phyloP scores from a whole-genome alignment of 306 rosid species.

The Clitoria ternatea region DNA sequence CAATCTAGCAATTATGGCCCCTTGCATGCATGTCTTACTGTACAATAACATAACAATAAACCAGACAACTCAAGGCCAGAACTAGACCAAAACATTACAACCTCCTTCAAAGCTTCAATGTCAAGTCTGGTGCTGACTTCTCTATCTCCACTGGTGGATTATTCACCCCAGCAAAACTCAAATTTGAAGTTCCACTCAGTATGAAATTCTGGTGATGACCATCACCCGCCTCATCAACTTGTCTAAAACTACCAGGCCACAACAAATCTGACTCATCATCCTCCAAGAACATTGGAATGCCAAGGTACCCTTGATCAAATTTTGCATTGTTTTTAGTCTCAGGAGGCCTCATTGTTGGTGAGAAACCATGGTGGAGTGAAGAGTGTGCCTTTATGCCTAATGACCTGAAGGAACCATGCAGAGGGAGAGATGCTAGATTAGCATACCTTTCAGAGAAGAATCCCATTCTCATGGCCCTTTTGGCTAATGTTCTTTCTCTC shows the following conservation, averaged over 20 bases:
- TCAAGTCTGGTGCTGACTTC: conserved; percentile 68
- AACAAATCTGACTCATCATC: conserved; percentile 63
- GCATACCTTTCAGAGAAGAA: conserved; percentile 66
- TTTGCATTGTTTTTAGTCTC: conserved; percentile 45
- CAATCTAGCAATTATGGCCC: conserved; percentile 37
- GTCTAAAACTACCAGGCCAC: conserved; percentile 94
- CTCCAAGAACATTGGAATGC: conserved; percentile 64
- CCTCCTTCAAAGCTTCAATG: conserved; percentile 65
- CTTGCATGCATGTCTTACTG: conserved; percentile 40
- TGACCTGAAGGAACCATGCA: conserved; percentile 70
- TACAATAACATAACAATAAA: conserved; percentile 44
- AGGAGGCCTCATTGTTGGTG: conserved; percentile 45
- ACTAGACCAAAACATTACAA: conserved; percentile 14
- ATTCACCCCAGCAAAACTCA: conserved; percentile 50
- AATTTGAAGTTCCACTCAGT: conserved; percentile 42
- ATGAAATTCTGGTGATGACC: conserved; percentile 47
- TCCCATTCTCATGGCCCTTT: conserved; percentile 83
- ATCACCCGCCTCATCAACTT: conserved; percentile 33
- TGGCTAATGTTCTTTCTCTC: conserved; percentile 78
- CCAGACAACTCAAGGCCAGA: conserved; percentile 29
- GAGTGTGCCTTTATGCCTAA: conserved; percentile 88
- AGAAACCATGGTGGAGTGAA: conserved; percentile 55
- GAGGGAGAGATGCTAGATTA: conserved; percentile 68
- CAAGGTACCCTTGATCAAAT: conserved; percentile 54
- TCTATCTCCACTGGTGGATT: conserved; percentile 40